Evolutionary conservation across 2,329 filamentous ascomycete genomes (phyloP).

Genomic region (Knufia fluminis): DNA sequence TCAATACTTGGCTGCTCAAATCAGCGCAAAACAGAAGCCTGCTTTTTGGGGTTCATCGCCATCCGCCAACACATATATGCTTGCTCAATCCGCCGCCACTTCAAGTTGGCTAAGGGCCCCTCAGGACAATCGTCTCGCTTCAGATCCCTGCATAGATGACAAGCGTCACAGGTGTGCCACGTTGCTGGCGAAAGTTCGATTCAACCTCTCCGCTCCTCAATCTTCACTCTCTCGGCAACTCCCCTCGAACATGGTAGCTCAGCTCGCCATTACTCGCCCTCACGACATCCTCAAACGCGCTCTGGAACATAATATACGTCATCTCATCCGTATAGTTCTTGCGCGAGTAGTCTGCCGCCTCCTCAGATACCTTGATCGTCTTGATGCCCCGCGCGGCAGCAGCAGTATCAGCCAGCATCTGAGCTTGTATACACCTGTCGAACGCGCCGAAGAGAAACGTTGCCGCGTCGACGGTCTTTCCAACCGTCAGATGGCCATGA

Average conservation of each 20-base stretch:
- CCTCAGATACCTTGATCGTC: constrained; percentile 17
- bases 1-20: neutral
- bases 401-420: constrained; percentile 34
- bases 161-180: no score
- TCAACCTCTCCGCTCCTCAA: no score
- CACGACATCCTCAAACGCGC: constrained; percentile 20
- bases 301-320: constrained; percentile 23
- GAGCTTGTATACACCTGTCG: constrained; percentile 35
- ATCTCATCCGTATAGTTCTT: constrained; percentile 21
- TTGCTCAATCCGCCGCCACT: no score
- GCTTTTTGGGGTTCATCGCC: no score
- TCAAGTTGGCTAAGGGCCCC: no score
- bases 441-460: constrained; percentile 47
- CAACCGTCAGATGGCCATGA: constrained; percentile 47
- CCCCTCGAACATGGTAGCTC: constrained; percentile 17
- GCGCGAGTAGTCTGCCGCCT: constrained; percentile 18
- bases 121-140: no score
- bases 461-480: constrained; percentile 41
- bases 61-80: no score
- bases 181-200: no score
- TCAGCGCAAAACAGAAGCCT: no score
- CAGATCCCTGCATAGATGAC: no score
- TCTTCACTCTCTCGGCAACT: constrained; percentile 13
- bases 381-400: constrained; percentile 26
- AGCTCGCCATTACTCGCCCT: constrained; percentile 17